Conservation (phyloP, 176 grass and related monocot genomes). For the Echinochloa phyllopogon region DNA sequence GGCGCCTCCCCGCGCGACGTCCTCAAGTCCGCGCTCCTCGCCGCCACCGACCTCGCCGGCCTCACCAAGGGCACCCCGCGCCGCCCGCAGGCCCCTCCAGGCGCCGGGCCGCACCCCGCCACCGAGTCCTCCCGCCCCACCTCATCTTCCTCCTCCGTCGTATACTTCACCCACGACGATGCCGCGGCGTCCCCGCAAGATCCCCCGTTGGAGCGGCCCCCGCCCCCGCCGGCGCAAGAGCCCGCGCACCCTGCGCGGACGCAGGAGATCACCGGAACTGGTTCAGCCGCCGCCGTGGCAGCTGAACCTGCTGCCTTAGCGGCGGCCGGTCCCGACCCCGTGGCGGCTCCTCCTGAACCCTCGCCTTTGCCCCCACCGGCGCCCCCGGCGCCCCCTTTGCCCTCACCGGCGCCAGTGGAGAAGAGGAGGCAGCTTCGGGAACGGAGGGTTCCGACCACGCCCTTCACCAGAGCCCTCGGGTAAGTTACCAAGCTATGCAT, state of each 20-base stretch:
- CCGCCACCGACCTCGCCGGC: slow-evolving; percentile 74
- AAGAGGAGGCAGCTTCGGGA: slow-evolving; percentile 71
- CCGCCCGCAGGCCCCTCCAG: slow-evolving; percentile 33
- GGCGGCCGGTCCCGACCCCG: neutral
- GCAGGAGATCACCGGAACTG: slow-evolving; percentile 3
- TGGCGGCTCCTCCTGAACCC: neutral
- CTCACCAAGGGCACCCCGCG: slow-evolving; percentile 70
- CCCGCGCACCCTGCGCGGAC: slow-evolving; percentile 1
- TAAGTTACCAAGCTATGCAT: slow-evolving; percentile 40
- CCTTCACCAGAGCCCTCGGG: slow-evolving; percentile 90
- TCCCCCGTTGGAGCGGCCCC: slow-evolving; percentile 30
- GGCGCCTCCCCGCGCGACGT: slow-evolving; percentile 39
- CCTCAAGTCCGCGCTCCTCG: slow-evolving; percentile 61
- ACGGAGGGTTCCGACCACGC: slow-evolving; percentile 85
- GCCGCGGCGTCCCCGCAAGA: slow-evolving; percentile 25
- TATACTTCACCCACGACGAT: slow-evolving; percentile 59
- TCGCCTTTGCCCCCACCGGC: slow-evolving; percentile 12
- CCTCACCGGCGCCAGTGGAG: slow-evolving; percentile 33
- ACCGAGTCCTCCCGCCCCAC: slow-evolving; percentile 15
- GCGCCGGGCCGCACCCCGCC: slow-evolving; percentile 19
- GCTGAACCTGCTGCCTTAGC: slow-evolving; percentile 18
- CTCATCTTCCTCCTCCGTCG: slow-evolving; percentile 49
- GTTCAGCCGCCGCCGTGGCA: neutral
- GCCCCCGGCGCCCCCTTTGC: neutral
- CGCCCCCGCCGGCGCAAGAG: slow-evolving; percentile 21